These are phyloP conservation scores for Ganoderma boninense DNA, from an alignment of 1,284 basidiomycete genomes.

Conservation along the genomic window DNA sequence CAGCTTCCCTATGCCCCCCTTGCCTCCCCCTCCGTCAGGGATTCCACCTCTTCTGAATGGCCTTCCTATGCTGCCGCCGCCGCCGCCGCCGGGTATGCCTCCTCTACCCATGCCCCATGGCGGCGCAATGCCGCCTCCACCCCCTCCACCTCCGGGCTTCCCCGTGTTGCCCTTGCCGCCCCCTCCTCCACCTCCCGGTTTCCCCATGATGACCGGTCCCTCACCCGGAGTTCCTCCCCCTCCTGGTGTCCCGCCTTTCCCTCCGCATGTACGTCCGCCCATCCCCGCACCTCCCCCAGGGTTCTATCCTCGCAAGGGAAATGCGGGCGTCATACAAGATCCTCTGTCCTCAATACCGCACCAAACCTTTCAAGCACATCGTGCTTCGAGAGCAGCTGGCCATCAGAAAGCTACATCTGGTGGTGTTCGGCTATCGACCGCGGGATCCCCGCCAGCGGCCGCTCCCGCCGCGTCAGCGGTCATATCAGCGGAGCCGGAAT, in stretches of 20 bases:
- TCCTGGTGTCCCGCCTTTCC: constrained; percentile 39
- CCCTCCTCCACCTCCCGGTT: constrained; percentile 40
- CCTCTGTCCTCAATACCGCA: constrained; percentile 70
- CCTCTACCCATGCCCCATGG: constrained; percentile 22
- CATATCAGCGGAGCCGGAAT: constrained; percentile 82
- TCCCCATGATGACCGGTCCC: constrained; percentile 28
- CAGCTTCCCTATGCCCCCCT: background rate
- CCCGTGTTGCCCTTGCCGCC: constrained; percentile 15
- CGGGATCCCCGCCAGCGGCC: constrained; percentile 10
- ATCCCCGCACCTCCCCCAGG: constrained; percentile 61
- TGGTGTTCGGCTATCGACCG: constrained; percentile 30
- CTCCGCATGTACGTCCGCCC: constrained; percentile 26
- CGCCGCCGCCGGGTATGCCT: constrained; percentile 24
- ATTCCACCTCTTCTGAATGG: constrained; percentile 1
- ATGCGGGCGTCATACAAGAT: constrained; percentile 63
- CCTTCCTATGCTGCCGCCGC: constrained; percentile 30
- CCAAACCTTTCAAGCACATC: constrained; percentile 71
- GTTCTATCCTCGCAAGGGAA: constrained; percentile 62
- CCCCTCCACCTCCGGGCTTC: constrained; percentile 41
- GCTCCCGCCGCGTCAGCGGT: constrained; percentile 59
- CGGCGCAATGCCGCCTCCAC: constrained; percentile 7
- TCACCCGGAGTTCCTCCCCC: constrained; percentile 40
- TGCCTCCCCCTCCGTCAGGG: constrained; percentile 10
- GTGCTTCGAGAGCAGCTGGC: constrained; percentile 44
- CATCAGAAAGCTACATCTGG: constrained; percentile 33